Conservation (phyloP, 495 filamentous ascomycete genomes). For the Tricharina praecox region DNA sequence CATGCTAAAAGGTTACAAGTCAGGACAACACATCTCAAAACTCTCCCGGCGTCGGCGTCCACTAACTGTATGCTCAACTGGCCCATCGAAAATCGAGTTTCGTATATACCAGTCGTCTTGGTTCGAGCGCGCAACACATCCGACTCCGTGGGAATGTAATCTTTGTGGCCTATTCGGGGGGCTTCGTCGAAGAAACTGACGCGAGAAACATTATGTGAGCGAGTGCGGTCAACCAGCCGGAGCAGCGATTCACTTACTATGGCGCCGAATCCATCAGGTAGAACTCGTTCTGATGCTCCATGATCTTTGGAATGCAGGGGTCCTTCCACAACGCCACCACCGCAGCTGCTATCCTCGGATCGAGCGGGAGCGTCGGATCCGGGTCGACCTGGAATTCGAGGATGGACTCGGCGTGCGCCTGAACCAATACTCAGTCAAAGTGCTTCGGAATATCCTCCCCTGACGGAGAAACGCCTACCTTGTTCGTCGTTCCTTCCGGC, state of each 20-base stretch:
- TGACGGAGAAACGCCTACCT: slow-evolving; percentile 13
- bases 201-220: no score
- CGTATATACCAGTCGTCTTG: slow-evolving; percentile 99
- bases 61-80: slow-evolving; percentile 92
- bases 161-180: slow-evolving; percentile 59
- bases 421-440: slow-evolving; percentile 8
- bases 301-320: slow-evolving; percentile 58
- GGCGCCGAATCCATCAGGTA: slow-evolving; percentile 98
- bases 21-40: no score
- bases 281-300: slow-evolving; percentile 94
- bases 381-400: slow-evolving; percentile 77
- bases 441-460: no score
- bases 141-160: slow-evolving; percentile 80
- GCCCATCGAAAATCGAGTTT: slow-evolving; percentile 94
- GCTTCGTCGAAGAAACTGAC: slow-evolving; percentile 88
- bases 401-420: slow-evolving; percentile 60
- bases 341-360: slow-evolving; percentile 61
- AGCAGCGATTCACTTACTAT: slow-evolving; percentile 87
- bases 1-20: no score
- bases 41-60: not conserved
- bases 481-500: slow-evolving; percentile 50
- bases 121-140: slow-evolving; percentile 90
- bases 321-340: slow-evolving; percentile 82
- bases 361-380: slow-evolving; percentile 66
- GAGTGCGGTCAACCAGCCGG: no score